Conservation (phyloP, 441 rosid genomes). For the Populus hybrid region DNA sequence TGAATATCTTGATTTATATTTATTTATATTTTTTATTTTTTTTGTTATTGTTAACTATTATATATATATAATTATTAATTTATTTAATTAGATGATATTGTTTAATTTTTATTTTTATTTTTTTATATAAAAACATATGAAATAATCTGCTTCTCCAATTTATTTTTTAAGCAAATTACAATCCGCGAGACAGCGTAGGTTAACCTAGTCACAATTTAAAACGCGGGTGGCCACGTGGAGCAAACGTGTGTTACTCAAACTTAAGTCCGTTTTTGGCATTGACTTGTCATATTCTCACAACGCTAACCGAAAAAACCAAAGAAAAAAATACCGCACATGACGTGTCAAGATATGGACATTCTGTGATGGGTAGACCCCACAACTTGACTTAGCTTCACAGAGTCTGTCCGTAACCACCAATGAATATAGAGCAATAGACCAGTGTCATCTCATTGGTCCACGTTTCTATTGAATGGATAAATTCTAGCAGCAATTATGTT, state of each 20-base stretch:
- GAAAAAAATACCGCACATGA: background rate
- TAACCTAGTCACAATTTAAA: too few relatives aligned
- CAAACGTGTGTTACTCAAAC: too few relatives aligned
- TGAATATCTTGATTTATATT: too few relatives aligned
- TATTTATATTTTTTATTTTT: rapidly evolving
- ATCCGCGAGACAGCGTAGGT: too few relatives aligned
- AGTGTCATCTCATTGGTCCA: constrained; percentile 16
- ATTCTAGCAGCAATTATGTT: background rate
- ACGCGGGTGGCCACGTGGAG: too few relatives aligned
- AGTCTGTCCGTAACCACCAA: background rate
- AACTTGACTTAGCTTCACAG: background rate
- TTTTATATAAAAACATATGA: too few relatives aligned
- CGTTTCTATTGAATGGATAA: constrained; percentile 20
- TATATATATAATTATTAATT: too few relatives aligned
- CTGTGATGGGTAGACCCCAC: constrained; percentile 16
- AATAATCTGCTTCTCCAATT: too few relatives aligned
- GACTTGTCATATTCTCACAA: constrained; percentile 4
- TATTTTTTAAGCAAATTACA: too few relatives aligned
- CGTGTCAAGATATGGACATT: constrained; percentile 30
- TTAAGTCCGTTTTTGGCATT: background rate
- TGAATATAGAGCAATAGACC: background rate
- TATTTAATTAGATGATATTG: too few relatives aligned
- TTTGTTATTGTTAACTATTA: too few relatives aligned
- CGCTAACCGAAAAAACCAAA: background rate
- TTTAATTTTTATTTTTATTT: too few relatives aligned